Percentiles rank a stretch among this genome's conserved stretches.
These are phyloP conservation scores for Mycena sp. DNA, from an alignment of 1,284 basidiomycete genomes.

Conservation along the genomic window DNA sequence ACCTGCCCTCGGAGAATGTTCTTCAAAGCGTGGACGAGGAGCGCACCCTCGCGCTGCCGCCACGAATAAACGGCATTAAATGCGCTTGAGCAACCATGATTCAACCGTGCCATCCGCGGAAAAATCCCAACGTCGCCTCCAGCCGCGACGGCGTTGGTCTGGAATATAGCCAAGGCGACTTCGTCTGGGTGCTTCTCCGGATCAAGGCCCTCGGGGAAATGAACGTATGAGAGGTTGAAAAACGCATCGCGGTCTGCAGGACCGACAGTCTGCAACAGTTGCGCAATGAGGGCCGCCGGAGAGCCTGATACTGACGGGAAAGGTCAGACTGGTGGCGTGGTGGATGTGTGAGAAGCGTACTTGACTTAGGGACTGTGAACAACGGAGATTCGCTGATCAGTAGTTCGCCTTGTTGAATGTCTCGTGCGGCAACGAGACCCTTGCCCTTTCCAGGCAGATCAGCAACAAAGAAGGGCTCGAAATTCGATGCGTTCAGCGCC, in stretches of 20 bases:
- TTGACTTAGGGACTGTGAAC: conserved; percentile 57
- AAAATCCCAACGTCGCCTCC: conserved; percentile 64
- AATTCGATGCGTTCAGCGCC: background rate
- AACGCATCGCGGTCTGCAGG: conserved; percentile 49
- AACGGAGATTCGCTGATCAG: conserved; percentile 63
- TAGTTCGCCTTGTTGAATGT: conserved; percentile 62
- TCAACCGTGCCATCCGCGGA: conserved; percentile 67
- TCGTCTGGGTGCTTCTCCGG: conserved; percentile 51
- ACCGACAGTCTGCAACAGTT: conserved; percentile 45
- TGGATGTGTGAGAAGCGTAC: conserved; percentile 40
- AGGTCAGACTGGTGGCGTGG: background rate
- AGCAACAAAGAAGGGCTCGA: conserved; percentile 39
- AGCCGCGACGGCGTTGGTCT: conserved; percentile 69
- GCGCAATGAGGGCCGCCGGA: conserved; percentile 53
- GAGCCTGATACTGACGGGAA: conserved; percentile 50
- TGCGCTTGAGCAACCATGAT: conserved; percentile 70
- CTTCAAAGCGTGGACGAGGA: conserved; percentile 67
- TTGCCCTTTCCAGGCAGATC: conserved; percentile 54
- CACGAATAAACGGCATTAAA: conserved; percentile 72
- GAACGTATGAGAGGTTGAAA: conserved; percentile 63
- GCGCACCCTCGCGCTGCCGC: conserved; percentile 53
- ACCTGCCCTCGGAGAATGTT: conserved; percentile 60
- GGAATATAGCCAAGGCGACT: conserved; percentile 66
- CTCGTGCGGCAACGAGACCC: conserved; percentile 30
- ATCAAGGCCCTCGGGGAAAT: conserved; percentile 52